Evolutionary conservation across 129 eudicot genomes (phyloP), one percentile per base, ranked within the genome.

Genomic region (Smallanthus sonchifolius): DNA sequence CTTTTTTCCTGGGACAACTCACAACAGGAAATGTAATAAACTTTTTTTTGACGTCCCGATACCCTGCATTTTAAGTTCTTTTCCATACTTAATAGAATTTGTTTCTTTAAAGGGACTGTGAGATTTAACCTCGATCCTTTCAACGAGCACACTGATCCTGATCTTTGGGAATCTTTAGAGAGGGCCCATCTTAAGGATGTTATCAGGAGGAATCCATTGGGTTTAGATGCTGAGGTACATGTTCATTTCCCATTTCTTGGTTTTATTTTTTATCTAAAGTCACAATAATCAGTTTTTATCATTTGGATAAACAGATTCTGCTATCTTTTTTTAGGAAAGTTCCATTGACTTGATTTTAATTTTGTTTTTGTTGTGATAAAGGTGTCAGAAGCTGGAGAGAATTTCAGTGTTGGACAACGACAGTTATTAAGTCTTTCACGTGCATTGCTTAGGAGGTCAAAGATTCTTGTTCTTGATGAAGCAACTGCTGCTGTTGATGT

Each of bases 401-500:
- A 94, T 74, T 94, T 94, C 64, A 94, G 99, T 52, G 97, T 94
- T 54, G 99, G 99, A 67, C 99, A 94, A 85, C 75, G 97, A 65
- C 99, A 94, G 43, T 77, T 94, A 16, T 76, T 94, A 44, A 94
- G 99, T 87, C 96, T 94, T 78, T 83, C 99, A 14, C 91, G 99
- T 56, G 97, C 99, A 39, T 79, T 94, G 69, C 96, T 94, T 40
- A 78, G 97, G 37, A 85, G 99, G 76, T 91, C 99, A 68, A 94
- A 94, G 82, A 91, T 94, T 70, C 91, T 94, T 59, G 99, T 94
- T 77, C 97, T 94, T 35, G 99, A 94, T 85, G 99, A 94, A 94
- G 99, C 99, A 57, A 94, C 99, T 40, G 99, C 99, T 24, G 97
- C 99, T 16, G 99, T 94, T 78, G 99, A 94, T 87, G 93, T 94